Conservation (phyloP, 305 asterid genomes). For the Fraxinus angustifolia region DNA sequence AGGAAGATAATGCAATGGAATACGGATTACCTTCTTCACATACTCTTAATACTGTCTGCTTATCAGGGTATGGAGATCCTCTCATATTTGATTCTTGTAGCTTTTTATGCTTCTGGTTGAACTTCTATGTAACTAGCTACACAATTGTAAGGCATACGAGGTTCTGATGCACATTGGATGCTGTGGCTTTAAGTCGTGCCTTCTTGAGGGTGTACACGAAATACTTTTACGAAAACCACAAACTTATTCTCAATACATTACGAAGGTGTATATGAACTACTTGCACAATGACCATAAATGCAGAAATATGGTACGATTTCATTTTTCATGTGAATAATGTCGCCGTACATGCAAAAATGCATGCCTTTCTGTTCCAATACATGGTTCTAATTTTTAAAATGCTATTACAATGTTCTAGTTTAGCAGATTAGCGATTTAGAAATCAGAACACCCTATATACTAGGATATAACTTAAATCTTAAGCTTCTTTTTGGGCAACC, state of each 20-base stretch:
- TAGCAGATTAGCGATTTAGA: not conserved
- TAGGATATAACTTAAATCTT: not conserved
- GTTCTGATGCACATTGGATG: slow-evolving; percentile 1
- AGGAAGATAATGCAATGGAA: slow-evolving; percentile 91
- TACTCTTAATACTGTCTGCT: slow-evolving; percentile 92
- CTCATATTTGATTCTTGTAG: not conserved
- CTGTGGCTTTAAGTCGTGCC: not conserved
- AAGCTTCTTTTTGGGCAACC: slow-evolving; percentile 23
- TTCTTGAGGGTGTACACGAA: not conserved
- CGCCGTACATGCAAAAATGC: not conserved
- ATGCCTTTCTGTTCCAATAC: not conserved
- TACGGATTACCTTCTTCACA: slow-evolving; percentile 96
- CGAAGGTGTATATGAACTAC: not conserved
- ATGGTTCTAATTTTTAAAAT: not conserved
- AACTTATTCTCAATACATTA: not conserved
- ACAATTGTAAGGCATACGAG: not conserved
- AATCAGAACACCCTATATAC: not conserved
- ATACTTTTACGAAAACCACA: not conserved
- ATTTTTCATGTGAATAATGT: not conserved
- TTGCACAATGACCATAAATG: not conserved
- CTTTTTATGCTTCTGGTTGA: not conserved
- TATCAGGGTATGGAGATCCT: slow-evolving; percentile 62
- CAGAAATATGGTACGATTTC: not conserved
- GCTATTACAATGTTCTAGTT: not conserved
- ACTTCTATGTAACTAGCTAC: not conserved